Evolutionary conservation across 345 rosid genomes (phyloP), one percentile per base, ranked within the genome.

Genomic region (Hibiscus tridactylites): DNA sequence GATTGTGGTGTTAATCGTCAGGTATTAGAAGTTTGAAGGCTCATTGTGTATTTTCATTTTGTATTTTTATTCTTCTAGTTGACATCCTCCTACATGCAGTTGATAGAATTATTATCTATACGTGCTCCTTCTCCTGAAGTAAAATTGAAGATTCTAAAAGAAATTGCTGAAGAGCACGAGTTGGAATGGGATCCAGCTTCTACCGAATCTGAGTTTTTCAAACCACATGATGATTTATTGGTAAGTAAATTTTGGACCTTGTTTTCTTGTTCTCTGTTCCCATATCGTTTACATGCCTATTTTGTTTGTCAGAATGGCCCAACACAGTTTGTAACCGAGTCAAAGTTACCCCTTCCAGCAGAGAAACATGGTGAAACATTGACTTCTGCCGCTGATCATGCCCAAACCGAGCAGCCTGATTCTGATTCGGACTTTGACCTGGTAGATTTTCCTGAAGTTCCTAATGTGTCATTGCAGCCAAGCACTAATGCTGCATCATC

Each of bases 1-100:
- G 90, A 92, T 70, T 92, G 94, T 78, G 98, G 99, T 71, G 99
- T 95, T 68, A 95, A 92, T 78, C 97, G 98, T 69, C 92, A 92
- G 99, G 99, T 95, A 46, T 73, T 24, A 19, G 58, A 42, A 75
- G 47, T 29, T 74, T 50, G 59, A 19, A 17, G 54, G 15, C 49
- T 21, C 17, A 5, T 56, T 9, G 15, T 56, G 3, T 44, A 16
- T 31, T 54, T 75, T 49, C 58, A 13, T 37, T 29, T 24, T 56
- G 65, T 1, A 62, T 39, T 19, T 5, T 29, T 1, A 3, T 47
- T 54, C 52, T 57, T 52, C 19, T 2, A 58, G 7, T 39, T 73
- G 72, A 74, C 65, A 8, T 67, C 59, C 15, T 44, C 69, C 15
- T 68, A 57, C 73, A 37, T 79, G 78, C 89, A 95, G 99, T 76